Percentiles rank a stretch among this genome's conserved stretches.
Evolutionary conservation across 768 basidiomycete genomes (phyloP).

Genomic region (Crepidotus variabilis): DNA sequence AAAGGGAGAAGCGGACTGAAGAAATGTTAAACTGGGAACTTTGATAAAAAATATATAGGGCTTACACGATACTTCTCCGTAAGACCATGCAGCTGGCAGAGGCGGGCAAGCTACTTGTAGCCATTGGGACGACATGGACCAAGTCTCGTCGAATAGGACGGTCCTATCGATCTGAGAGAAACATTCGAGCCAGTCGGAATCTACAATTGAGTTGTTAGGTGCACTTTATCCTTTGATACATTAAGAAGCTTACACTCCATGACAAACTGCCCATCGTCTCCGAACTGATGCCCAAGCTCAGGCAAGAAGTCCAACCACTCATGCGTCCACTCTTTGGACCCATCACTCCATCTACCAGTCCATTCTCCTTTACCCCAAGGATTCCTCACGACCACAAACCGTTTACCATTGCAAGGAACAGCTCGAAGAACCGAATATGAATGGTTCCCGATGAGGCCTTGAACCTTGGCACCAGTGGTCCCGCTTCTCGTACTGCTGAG

Average conservation of each 20-base stretch:
- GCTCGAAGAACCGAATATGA: slow-evolving; percentile 47
- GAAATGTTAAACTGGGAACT: neutral
- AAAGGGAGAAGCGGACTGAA: slow-evolving; percentile 43
- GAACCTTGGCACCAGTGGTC: slow-evolving; percentile 21
- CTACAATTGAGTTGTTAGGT: slow-evolving; percentile 14
- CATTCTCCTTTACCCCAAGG: slow-evolving; percentile 49
- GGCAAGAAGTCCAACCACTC: slow-evolving; percentile 41
- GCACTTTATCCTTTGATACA: neutral
- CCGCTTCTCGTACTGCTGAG: slow-evolving; percentile 31
- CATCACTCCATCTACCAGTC: slow-evolving; percentile 48
- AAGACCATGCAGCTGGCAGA: slow-evolving; percentile 46
- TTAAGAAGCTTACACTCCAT: slow-evolving; percentile 39
- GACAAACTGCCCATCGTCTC: slow-evolving; percentile 46
- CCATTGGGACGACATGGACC: slow-evolving; percentile 49
- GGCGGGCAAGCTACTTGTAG: slow-evolving; percentile 39
- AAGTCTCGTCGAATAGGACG: slow-evolving; percentile 42
- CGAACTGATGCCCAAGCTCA: slow-evolving; percentile 38
- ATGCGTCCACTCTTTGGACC: slow-evolving; percentile 45
- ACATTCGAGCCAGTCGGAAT: slow-evolving; percentile 38
- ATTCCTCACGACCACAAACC: slow-evolving; percentile 46
- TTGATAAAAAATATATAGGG: neutral
- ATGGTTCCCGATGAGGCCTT: slow-evolving; percentile 38
- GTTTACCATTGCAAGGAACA: slow-evolving; percentile 38
- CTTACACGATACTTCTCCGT: slow-evolving; percentile 53
- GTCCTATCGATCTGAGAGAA: slow-evolving; percentile 43